Base-by-base conservation (phyloP, 768 basidiomycete species). In the Macrolepiota albuminosa region DNA sequence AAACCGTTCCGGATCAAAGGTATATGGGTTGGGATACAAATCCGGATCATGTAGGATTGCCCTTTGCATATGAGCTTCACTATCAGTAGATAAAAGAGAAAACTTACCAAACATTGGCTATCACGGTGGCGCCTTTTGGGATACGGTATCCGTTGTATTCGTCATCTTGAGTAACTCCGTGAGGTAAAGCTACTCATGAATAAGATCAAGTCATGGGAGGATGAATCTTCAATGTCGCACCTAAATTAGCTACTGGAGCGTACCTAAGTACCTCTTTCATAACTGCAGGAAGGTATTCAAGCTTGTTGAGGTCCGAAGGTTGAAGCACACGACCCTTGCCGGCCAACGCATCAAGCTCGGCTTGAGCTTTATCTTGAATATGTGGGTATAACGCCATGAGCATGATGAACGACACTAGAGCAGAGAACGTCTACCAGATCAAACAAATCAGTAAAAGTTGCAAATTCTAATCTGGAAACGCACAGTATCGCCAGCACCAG, bases 311-410 rank as follows among this genome's bases (percentile, higher is more conserved):
- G 7, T 73, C 68, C 29, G 61, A 53, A 5, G 72, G 67, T 29
- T 76, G 68, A 2, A 79, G 79, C 5, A 70, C 56, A 39, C 70
- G 66, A n/a, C 71, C 70, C 37, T 54, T 61, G 18, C 72, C 72
- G 47, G 72, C 64, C 18, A 73, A 61, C 31, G 64, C 62, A 59
- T 79, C 77, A n/a, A 84, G 61, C 61, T 84, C 78, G 18, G 52
- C 57, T 58, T 78, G 81, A 4, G 73, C 73, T 18, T 66, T 69
- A 6, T 37, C 52, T 63, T 82, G 82, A 3, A 78, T 68, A 0
- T 71, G 67, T 1, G 80, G 81, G 63, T 81, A 64, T 8, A 79
- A 64, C 7, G 78, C 74, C 80, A 83, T 83, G 14, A 81, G 74
- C 33, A 79, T 75, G 24, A 83, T 53, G 62, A 83, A 83, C 0